Evolutionary conservation across 129 eudicot species (phyloP).

Genomic region (Escallonia rubra): DNA sequence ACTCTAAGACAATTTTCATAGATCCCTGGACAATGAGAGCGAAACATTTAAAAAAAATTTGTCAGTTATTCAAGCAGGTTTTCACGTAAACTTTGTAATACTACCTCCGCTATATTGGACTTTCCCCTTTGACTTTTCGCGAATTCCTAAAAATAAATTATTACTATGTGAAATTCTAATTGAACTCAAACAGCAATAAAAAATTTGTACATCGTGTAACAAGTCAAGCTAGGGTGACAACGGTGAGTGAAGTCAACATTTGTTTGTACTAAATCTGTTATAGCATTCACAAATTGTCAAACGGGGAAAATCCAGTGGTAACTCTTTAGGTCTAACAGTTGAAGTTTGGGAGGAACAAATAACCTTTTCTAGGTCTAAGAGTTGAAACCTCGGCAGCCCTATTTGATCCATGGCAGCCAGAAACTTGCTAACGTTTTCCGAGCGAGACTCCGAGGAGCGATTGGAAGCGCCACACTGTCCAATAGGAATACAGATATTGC

Average conservation of each 20-base stretch:
- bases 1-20: constrained; percentile 63
- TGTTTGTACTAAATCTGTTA: not conserved
- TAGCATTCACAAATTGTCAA: not conserved
- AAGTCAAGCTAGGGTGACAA: too few relatives aligned
- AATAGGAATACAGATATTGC: not conserved
- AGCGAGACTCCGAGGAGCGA: constrained; percentile 34
- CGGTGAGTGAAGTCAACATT: not conserved
- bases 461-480: constrained; percentile 35
- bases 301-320: too few relatives aligned
- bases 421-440: constrained; percentile 50
- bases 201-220: too few relatives aligned
- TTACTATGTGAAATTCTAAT: not conserved
- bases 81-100: too few relatives aligned
- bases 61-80: too few relatives aligned
- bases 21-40: constrained; percentile 54
- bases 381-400: constrained; percentile 54
- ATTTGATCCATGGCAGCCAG: constrained; percentile 65
- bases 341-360: not conserved
- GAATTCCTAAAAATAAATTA: too few relatives aligned
- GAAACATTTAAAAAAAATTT: not conserved
- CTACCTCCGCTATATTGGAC: too few relatives aligned
- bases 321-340: too few relatives aligned
- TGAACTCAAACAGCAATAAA: too few relatives aligned
- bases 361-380: constrained; percentile 76
- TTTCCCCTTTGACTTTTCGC: too few relatives aligned